Conservation (phyloP, 768 basidiomycete species). For the Botryobasidium botryosum region DNA sequence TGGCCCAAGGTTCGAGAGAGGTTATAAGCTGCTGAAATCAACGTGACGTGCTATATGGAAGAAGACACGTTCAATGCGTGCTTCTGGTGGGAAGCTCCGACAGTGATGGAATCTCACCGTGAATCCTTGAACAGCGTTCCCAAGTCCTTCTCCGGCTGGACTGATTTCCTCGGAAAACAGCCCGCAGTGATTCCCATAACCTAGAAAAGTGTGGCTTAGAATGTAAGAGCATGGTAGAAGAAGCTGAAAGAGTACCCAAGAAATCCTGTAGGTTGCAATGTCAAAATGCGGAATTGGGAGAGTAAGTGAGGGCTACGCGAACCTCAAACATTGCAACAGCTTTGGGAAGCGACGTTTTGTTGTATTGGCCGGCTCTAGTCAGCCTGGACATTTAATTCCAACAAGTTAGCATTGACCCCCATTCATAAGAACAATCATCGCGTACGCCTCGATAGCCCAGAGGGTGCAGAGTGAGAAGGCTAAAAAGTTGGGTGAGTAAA, state of each 20-base stretch:
- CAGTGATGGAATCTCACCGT: constrained; percentile 23
- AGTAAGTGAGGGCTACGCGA: constrained; percentile 12
- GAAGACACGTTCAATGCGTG: too few relatives aligned
- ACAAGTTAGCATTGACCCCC: not conserved
- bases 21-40: too few relatives aligned
- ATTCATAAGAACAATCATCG: not conserved
- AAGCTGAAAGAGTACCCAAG: constrained; percentile 18
- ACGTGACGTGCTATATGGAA: too few relatives aligned
- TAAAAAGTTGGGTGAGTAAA: not conserved
- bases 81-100: constrained; percentile 8
- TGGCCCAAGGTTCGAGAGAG: too few relatives aligned
- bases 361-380: constrained; percentile 70
- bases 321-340: constrained; percentile 88
- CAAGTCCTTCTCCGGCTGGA: constrained; percentile 32
- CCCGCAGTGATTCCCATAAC: constrained; percentile 8
- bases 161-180: constrained; percentile 46
- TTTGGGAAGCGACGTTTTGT: constrained; percentile 42
- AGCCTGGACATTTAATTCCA: constrained; percentile 21
- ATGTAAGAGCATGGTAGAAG: not conserved
- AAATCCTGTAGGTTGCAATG: constrained; percentile 42
- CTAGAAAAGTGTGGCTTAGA: not conserved
- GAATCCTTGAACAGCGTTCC: constrained; percentile 81
- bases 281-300: not conserved
- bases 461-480: constrained; percentile 62
- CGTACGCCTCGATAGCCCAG: constrained; percentile 15